Conservation (phyloP, 257 asterid genomes). For the Voacanga thouarsii region DNA sequence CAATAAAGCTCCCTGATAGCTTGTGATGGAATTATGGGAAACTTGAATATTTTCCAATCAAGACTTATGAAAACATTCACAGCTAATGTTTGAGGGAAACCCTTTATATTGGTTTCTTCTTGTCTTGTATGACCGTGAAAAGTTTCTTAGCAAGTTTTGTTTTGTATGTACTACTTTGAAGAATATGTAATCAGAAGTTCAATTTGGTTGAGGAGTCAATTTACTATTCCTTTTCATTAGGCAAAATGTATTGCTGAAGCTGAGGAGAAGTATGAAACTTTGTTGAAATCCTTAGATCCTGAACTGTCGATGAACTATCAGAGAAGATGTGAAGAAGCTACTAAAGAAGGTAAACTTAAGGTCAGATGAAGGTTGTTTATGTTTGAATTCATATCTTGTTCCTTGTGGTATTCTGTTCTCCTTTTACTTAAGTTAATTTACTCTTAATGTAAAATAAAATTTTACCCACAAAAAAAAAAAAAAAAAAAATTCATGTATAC, state of each 20-base stretch:
- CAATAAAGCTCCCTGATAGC: neutral
- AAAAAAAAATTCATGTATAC: neutral
- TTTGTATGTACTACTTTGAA: neutral
- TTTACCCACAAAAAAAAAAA: neutral
- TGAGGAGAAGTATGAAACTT: slow-evolving; percentile 60
- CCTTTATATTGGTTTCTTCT: neutral
- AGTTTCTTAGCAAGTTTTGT: neutral
- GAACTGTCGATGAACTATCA: slow-evolving; percentile 51
- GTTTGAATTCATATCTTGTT: neutral
- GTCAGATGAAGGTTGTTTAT: neutral
- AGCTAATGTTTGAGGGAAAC: neutral
- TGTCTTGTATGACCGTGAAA: neutral
- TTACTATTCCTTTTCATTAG: slow-evolving; percentile 26
- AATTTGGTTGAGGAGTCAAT: neutral
- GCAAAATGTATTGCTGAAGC: slow-evolving; percentile 70
- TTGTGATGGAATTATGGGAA: neutral
- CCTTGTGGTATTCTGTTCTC: neutral
- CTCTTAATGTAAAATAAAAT: no score
- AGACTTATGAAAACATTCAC: neutral
- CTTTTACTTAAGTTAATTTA: neutral
- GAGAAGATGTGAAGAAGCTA: slow-evolving; percentile 90
- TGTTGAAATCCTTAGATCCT: slow-evolving; percentile 54
- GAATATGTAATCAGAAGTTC: neutral
- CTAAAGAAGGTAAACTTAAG: slow-evolving; percentile 62
- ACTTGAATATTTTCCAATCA: neutral